Percentiles rank a stretch among this genome's conserved stretches.
Evolutionary conservation across 2,329 filamentous ascomycete species (phyloP).

Genomic region (Botrytis medusae): DNA sequence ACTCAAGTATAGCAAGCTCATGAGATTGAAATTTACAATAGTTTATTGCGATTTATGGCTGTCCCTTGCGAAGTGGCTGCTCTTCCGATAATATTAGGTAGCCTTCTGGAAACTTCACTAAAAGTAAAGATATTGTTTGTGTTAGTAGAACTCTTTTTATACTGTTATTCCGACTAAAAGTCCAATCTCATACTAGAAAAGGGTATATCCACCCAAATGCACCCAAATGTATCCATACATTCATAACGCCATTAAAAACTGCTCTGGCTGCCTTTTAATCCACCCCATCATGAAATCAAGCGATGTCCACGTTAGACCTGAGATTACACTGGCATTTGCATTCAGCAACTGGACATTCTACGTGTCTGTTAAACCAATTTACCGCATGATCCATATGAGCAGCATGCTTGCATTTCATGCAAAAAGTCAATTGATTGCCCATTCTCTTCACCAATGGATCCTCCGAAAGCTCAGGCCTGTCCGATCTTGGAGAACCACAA

Average conservation of each 20-base stretch:
- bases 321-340: slow-evolving; percentile 60
- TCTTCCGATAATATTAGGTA: not conserved
- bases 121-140: not conserved
- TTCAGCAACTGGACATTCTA: slow-evolving; percentile 67
- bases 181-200: slow-evolving; percentile 6
- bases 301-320: slow-evolving; percentile 15
- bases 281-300: not conserved
- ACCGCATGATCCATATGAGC: slow-evolving; percentile 66
- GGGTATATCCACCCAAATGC: slow-evolving; percentile 9
- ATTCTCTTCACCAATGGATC: slow-evolving; percentile 48
- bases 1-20: not conserved
- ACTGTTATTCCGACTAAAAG: not conserved
- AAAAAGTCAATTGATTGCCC: slow-evolving; percentile 67
- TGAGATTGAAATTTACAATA: too few relatives aligned
- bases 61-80: not conserved
- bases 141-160: not conserved
- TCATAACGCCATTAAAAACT: slow-evolving; percentile 4
- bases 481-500: slow-evolving; percentile 62
- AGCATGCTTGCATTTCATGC: slow-evolving; percentile 66
- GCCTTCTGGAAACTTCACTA: not conserved
- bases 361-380: slow-evolving; percentile 64
- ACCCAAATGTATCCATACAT: not conserved
- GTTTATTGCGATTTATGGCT: not conserved
- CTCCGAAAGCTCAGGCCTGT: slow-evolving; percentile 53
- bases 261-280: not conserved